Evolutionary conservation across 495 filamentous ascomycete genomes (phyloP).

Genomic region (Xylaria longipes): DNA sequence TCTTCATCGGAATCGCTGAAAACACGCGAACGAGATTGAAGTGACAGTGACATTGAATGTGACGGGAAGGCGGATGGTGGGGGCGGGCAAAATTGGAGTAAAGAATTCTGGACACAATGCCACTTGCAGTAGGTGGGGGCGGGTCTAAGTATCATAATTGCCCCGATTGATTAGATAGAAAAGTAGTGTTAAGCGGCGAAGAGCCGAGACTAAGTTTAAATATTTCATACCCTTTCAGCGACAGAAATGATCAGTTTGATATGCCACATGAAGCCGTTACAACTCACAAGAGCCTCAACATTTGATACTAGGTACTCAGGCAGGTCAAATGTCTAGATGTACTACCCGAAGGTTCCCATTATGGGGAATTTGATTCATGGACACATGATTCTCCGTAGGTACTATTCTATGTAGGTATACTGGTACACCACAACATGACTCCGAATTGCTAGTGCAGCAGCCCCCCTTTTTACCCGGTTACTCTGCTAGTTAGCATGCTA

Average conservation of each 20-base stretch:
- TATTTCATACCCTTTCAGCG: background rate
- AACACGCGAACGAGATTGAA: slow-evolving; percentile 1
- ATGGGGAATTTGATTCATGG: slow-evolving; percentile 25
- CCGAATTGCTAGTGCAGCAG: background rate
- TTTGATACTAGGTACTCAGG: background rate
- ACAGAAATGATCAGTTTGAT: background rate
- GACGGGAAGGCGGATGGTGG: background rate
- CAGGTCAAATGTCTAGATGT: background rate
- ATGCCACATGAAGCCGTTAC: background rate
- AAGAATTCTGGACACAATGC: background rate
- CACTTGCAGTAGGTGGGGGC: background rate
- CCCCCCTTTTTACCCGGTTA: slow-evolving; percentile 11
- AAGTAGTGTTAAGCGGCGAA: no score
- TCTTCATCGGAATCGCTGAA: background rate
- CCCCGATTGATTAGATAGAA: no score
- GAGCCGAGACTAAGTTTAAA: no score
- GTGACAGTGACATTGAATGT: background rate
- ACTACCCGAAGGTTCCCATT: background rate
- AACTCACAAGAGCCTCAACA: background rate
- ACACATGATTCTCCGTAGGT: slow-evolving; percentile 22
- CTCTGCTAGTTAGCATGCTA: background rate
- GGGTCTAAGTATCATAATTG: background rate
- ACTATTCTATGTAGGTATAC: background rate
- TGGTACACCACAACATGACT: background rate
- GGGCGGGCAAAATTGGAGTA: background rate